Percentiles rank a stretch among this genome's conserved stretches.
Evolutionary conservation across 1,284 basidiomycete species (phyloP).

Genomic region (Lentinus polychrous): DNA sequence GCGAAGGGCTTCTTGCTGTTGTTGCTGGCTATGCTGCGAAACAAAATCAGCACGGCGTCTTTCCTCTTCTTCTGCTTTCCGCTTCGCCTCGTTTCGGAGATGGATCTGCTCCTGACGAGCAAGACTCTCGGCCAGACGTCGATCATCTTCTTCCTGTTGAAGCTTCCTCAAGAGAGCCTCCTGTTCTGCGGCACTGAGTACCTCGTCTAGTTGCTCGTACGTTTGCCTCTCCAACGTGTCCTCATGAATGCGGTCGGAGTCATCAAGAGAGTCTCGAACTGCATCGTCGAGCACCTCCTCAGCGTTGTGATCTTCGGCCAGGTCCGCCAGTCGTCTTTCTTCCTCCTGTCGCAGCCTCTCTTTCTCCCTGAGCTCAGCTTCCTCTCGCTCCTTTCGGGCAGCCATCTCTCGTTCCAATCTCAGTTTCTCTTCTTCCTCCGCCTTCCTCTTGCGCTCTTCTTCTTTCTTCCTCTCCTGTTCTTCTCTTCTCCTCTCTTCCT

Average conservation of each 20-base stretch:
- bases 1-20: neutral
- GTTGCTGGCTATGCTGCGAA: neutral
- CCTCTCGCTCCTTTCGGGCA: slow-evolving; percentile 9
- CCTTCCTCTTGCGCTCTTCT: slow-evolving; percentile 7
- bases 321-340: neutral
- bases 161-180: slow-evolving; percentile 11
- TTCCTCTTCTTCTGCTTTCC: slow-evolving; percentile 3
- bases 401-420: too few relatives aligned
- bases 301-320: slow-evolving; percentile 17
- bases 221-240: neutral
- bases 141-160: slow-evolving; percentile 12
- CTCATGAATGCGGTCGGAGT: slow-evolving; percentile 7
- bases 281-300: slow-evolving; percentile 11
- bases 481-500: neutral
- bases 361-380: slow-evolving; percentile 21
- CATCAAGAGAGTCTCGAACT: slow-evolving; percentile 4
- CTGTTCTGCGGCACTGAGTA: slow-evolving; percentile 8
- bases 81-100: neutral
- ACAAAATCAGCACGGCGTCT: slow-evolving; percentile 4
- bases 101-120: slow-evolving; percentile 8
- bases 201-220: slow-evolving; percentile 3
- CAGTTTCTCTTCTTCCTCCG: slow-evolving; percentile 13
- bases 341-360: slow-evolving; percentile 24
- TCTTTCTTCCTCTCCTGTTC: slow-evolving; percentile 4
- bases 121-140: slow-evolving; percentile 8